Conservation (phyloP, 495 filamentous ascomycete species). For the Aspergillus cristatus region DNA sequence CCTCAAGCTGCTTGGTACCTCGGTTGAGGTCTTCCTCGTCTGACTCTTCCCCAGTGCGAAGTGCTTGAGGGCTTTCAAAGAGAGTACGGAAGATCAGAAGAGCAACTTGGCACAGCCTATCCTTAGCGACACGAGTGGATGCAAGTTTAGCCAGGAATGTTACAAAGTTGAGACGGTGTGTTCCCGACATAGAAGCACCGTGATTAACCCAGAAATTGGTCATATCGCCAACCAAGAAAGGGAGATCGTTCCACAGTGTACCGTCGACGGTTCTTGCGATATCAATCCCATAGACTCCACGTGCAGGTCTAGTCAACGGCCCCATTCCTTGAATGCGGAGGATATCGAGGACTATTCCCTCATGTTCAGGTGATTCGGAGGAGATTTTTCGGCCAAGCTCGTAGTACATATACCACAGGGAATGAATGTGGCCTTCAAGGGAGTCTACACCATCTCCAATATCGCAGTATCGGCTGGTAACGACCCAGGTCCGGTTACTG, state of each 20-base stretch:
- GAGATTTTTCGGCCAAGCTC: conserved; percentile 10
- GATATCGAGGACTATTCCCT: conserved; percentile 14
- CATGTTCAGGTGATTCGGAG: conserved; percentile 7
- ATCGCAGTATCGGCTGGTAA: conserved; percentile 10
- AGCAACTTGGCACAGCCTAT: conserved; percentile 13
- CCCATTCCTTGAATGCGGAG: conserved; percentile 14
- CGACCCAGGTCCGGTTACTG: conserved; percentile 9
- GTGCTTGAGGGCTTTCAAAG: conserved; percentile 6
- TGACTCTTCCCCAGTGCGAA: conserved; percentile 6
- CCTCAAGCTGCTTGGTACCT: conserved; percentile 4
- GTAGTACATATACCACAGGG: conserved; percentile 14
- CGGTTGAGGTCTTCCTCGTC: conserved; percentile 10
- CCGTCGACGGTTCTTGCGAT: conserved; percentile 12
- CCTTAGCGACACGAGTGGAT: conserved; percentile 11
- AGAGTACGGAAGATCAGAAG: conserved; percentile 8
- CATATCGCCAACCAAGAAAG: conserved; percentile 11
- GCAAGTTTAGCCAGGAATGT: conserved; percentile 13
- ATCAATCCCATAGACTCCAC: conserved; percentile 7
- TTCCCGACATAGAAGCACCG: conserved; percentile 8
- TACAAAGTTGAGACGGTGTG: conserved; percentile 11
- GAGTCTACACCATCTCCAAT: conserved; percentile 12
- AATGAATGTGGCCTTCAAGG: conserved; percentile 10
- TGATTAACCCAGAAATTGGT: conserved; percentile 9
- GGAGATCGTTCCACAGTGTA: conserved; percentile 13
- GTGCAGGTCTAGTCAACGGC: conserved; percentile 8